A percentile compares a stretch with the other conserved stretches of the same genome.
phyloP scores from a whole-genome alignment of 306 rosid genomes.

The Acmispon strigosus region DNA sequence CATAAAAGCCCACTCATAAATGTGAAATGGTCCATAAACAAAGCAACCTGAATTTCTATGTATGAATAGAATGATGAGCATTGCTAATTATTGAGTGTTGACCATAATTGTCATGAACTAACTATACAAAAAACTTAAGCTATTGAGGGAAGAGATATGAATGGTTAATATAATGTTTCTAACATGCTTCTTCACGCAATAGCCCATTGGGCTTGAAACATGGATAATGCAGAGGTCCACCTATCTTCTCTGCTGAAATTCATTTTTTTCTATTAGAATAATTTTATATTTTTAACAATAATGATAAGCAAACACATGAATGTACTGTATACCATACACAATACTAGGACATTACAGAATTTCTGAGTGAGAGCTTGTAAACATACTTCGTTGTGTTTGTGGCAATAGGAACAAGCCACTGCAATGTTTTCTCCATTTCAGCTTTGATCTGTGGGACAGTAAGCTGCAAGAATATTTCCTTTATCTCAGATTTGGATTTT shows the following conservation, averaged over 20 bases:
- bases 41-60: not conserved
- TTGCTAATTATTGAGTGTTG: not conserved
- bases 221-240: too few relatives aligned
- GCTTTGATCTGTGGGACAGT: constrained; percentile 86
- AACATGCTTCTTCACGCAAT: too few relatives aligned
- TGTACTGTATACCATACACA: constrained; percentile 15
- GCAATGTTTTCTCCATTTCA: constrained; percentile 91
- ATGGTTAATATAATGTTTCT: too few relatives aligned
- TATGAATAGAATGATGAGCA: not conserved
- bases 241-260: too few relatives aligned
- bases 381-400: constrained; percentile 85
- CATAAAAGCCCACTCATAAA: not conserved
- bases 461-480: constrained; percentile 52
- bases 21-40: not conserved
- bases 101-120: not conserved
- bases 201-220: too few relatives aligned
- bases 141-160: too few relatives aligned
- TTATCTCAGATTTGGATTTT: constrained; percentile 16
- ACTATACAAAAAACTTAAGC: too few relatives aligned
- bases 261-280: too few relatives aligned
- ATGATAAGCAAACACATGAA: constrained; percentile 6
- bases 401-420: constrained; percentile 95
- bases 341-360: not conserved
- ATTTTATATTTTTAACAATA: too few relatives aligned
- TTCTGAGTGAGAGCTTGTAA: constrained; percentile 10